Evolutionary conservation across 2,329 filamentous ascomycete genomes (phyloP).

Genomic region (Neofusicoccum sp.): DNA sequence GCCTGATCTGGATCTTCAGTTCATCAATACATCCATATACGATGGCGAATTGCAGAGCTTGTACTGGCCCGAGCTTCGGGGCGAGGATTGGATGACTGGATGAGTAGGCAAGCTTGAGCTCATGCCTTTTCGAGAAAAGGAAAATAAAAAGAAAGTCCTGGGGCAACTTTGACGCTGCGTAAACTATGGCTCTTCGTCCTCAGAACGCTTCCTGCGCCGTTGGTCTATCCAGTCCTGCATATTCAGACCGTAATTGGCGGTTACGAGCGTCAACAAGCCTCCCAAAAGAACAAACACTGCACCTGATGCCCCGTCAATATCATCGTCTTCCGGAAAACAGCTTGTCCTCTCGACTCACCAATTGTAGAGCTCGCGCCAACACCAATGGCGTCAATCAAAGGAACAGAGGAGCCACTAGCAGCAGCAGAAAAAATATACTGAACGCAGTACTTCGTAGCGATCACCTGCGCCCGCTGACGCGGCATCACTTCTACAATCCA

Average conservation of each 20-base stretch:
- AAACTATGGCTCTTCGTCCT: not conserved
- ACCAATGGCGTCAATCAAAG: conserved; percentile 31
- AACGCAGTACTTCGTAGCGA: conserved; percentile 34
- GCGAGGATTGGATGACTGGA: conserved; percentile 4
- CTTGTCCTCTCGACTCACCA: too few species aligned
- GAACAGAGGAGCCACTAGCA: conserved; percentile 27
- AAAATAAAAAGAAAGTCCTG: too few species aligned
- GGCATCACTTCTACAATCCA: conserved; percentile 27
- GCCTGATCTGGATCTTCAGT: conserved; percentile 20
- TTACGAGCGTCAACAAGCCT: conserved; percentile 20
- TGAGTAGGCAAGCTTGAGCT: not conserved
- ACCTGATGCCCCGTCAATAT: conserved; percentile 1
- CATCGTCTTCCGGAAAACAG: too few species aligned
- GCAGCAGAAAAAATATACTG: conserved; percentile 31
- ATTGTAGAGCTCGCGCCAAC: conserved; percentile 25
- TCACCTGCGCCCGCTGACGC: conserved; percentile 25
- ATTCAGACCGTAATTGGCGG: conserved; percentile 18
- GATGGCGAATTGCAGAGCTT: conserved; percentile 20
- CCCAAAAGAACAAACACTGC: conserved; percentile 20
- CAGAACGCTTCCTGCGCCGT: not conserved
- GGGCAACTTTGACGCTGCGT: too few species aligned
- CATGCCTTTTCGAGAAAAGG: too few species aligned
- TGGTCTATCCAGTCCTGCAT: conserved; percentile 23
- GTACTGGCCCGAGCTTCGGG: conserved; percentile 22
- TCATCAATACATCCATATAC: conserved; percentile 21